phyloP scores from a whole-genome alignment of 352 stramenopile species.

The Thraustochytrium striatum region DNA sequence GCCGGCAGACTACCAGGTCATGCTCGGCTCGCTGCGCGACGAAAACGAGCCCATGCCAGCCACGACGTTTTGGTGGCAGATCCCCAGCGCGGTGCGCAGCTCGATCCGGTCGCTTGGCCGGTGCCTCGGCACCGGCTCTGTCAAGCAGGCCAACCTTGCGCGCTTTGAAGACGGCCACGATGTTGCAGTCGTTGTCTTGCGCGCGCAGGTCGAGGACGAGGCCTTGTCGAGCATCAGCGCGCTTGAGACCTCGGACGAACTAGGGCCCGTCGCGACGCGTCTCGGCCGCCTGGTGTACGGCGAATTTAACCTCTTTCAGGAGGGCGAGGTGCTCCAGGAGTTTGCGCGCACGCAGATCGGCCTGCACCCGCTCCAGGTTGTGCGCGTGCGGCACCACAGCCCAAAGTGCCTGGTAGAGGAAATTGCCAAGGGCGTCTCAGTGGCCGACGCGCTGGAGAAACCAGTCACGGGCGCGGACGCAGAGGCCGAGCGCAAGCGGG shows the following conservation, averaged over 20 bases:
- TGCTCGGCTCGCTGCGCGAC: constrained; percentile 44
- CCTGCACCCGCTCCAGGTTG: constrained; percentile 44
- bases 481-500: background rate
- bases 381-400: constrained; percentile 40
- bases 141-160: constrained; percentile 42
- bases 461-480: background rate
- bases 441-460: constrained; percentile 20
- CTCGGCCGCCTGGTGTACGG: constrained; percentile 42
- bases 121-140: constrained; percentile 40
- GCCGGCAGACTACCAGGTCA: constrained; percentile 28
- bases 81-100: constrained; percentile 35
- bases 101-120: constrained; percentile 22
- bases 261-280: constrained; percentile 33
- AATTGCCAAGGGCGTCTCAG: constrained; percentile 20
- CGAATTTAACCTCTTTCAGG: constrained; percentile 48
- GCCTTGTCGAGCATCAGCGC: constrained; percentile 26
- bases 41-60: constrained; percentile 41
- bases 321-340: constrained; percentile 42
- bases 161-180: constrained; percentile 28
- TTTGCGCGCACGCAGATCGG: constrained; percentile 41
- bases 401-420: constrained; percentile 47
- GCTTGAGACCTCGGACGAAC: constrained; percentile 29
- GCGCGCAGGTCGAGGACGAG: constrained; percentile 37
- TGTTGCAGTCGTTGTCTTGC: constrained; percentile 28
- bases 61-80: constrained; percentile 44